phyloP scores from a whole-genome alignment of 305 asterid species.

The Ilex paraguariensis region DNA sequence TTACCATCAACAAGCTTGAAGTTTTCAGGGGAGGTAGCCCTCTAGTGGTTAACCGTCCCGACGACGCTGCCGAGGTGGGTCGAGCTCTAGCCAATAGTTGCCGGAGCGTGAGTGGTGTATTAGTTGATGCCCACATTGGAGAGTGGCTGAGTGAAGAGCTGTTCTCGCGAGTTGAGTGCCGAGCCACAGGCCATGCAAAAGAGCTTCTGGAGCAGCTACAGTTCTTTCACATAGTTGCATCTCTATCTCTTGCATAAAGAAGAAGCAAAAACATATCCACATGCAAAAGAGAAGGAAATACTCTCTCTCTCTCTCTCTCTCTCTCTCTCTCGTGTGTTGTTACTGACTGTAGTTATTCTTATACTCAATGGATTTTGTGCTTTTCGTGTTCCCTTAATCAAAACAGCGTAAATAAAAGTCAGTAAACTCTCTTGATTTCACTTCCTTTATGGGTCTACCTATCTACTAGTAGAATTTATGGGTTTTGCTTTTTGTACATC shows the following conservation, averaged over 20 bases:
- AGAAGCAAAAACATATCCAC: neutral
- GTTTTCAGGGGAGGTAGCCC: slow-evolving; percentile 91
- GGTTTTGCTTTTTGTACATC: no score
- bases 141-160: slow-evolving; percentile 69
- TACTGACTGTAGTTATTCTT: slow-evolving; percentile 5
- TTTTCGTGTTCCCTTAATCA: slow-evolving; percentile 13
- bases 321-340: neutral
- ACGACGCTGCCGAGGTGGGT: slow-evolving; percentile 76
- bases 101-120: slow-evolving; percentile 79
- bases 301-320: slow-evolving; percentile 1
- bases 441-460: slow-evolving; percentile 16
- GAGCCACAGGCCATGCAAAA: slow-evolving; percentile 67
- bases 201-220: slow-evolving; percentile 74
- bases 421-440: slow-evolving; percentile 7
- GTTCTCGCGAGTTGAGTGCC: slow-evolving; percentile 54
- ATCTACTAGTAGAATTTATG: no score
- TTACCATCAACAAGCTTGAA: slow-evolving; percentile 64
- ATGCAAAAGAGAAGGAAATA: neutral
- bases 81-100: slow-evolving; percentile 83
- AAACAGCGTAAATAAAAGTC: slow-evolving; percentile 19
- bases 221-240: slow-evolving; percentile 85
- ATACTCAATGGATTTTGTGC: neutral
- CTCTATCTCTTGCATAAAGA: slow-evolving; percentile 60
- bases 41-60: slow-evolving; percentile 72
- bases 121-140: slow-evolving; percentile 91